A percentile compares a stretch with the other conserved stretches of the same genome.
phyloP scores from a whole-genome alignment of 192 early-diverging fungal species.

The Bifiguratus adelaidae region DNA sequence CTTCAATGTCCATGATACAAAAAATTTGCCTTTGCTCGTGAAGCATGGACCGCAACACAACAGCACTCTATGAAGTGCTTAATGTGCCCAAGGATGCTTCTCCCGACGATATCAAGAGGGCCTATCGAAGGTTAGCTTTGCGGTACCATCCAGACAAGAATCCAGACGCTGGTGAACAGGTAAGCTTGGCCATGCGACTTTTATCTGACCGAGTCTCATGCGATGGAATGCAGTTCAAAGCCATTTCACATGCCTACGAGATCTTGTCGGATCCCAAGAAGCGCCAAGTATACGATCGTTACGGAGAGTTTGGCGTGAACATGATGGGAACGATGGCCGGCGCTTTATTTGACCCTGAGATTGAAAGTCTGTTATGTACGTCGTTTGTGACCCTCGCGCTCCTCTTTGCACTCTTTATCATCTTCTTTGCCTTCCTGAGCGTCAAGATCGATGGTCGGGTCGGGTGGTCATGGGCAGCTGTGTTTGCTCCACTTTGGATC shows the following conservation, averaged over 20 bases:
- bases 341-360: constrained; percentile 51
- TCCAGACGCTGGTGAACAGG: constrained; percentile 23
- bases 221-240: constrained; percentile 55
- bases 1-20: too few species aligned
- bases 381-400: constrained; percentile 41
- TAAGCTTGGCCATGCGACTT: constrained; percentile 2
- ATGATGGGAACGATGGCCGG: constrained; percentile 60
- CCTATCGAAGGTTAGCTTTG: constrained; percentile 38
- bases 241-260: constrained; percentile 81
- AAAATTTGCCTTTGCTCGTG: not conserved
- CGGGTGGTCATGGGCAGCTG: constrained; percentile 58
- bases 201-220: not conserved
- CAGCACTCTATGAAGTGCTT: constrained; percentile 36
- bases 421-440: constrained; percentile 76
- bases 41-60: constrained; percentile 42
- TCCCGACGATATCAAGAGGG: constrained; percentile 48
- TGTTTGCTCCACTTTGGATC: constrained; percentile 80
- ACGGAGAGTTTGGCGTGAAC: constrained; percentile 67
- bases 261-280: constrained; percentile 65
- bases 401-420: constrained; percentile 51
- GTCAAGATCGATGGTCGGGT: constrained; percentile 60
- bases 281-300: constrained; percentile 83
- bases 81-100: constrained; percentile 34
- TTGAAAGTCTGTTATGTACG: constrained; percentile 51
- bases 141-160: constrained; percentile 64